Percentiles rank a stretch among this genome's conserved stretches.
phyloP scores from a whole-genome alignment of 371 early-diverging fungal genomes.

The Blakeslea trispora region DNA sequence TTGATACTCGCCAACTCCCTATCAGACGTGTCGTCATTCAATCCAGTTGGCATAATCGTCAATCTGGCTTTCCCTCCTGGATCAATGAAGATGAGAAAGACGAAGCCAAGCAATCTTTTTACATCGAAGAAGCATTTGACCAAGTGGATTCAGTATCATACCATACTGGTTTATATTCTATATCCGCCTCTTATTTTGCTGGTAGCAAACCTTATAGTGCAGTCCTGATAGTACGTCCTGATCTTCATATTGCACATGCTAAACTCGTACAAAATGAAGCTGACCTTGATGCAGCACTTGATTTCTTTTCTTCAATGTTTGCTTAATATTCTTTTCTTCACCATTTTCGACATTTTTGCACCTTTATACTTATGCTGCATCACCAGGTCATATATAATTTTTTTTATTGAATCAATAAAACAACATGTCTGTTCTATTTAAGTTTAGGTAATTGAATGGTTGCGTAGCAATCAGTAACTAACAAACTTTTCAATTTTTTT shows the following conservation, averaged over 20 bases:
- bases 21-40: constrained; percentile 12
- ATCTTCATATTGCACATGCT: constrained; percentile 19
- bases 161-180: constrained; percentile 6
- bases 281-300: constrained; percentile 2
- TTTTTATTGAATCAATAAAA: no score
- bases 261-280: constrained; percentile 7
- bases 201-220: constrained; percentile 4
- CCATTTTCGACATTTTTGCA: no score
- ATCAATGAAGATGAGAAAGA: constrained; percentile 9
- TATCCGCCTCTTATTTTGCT: constrained; percentile 5
- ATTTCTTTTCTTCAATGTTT: constrained; percentile 2
- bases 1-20: constrained; percentile 7
- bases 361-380: no score
- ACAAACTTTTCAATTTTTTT: no score
- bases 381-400: no score
- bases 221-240: constrained; percentile 19
- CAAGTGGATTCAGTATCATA: constrained; percentile 10
- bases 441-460: no score
- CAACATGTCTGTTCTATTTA: no score
- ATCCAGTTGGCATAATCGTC: constrained; percentile 15
- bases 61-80: constrained; percentile 3
- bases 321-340: background rate
- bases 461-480: no score
- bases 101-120: constrained; percentile 16
- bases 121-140: constrained; percentile 14